These are phyloP conservation scores for Alternaria panax DNA, from an alignment of 2,329 filamentous ascomycete species.

Conservation along the genomic window DNA sequence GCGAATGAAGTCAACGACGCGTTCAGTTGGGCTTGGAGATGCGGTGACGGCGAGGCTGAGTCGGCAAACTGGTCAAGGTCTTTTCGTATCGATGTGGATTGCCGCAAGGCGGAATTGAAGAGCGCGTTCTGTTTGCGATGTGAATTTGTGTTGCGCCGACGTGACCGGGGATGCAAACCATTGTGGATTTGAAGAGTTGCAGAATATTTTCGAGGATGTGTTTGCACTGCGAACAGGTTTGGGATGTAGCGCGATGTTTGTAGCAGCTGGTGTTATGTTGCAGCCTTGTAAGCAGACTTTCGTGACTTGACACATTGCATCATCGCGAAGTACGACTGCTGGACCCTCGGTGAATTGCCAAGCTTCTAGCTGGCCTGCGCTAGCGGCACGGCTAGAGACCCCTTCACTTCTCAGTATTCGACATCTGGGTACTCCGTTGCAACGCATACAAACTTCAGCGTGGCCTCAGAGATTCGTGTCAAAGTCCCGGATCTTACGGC, in stretches of 20 bases:
- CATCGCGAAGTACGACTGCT: slow-evolving; percentile 24
- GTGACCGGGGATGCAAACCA: slow-evolving; percentile 25
- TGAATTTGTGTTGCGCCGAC: slow-evolving; percentile 14
- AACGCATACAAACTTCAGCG: background rate
- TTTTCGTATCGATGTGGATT: slow-evolving; percentile 79
- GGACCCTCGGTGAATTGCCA: slow-evolving; percentile 20
- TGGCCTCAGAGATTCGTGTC: background rate
- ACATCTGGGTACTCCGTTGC: background rate
- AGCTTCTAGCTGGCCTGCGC: slow-evolving; percentile 6
- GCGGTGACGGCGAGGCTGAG: slow-evolving; percentile 64
- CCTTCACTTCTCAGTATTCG: background rate
- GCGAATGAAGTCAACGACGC: slow-evolving; percentile 76
- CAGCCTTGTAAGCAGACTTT: slow-evolving; percentile 21
- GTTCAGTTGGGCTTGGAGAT: slow-evolving; percentile 62
- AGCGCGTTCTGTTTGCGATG: slow-evolving; percentile 70
- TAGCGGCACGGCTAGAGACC: background rate
- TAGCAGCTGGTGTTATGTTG: background rate
- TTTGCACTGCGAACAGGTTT: too few relatives aligned
- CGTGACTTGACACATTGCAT: slow-evolving; percentile 45
- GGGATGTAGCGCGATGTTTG: background rate
- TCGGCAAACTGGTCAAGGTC: slow-evolving; percentile 76
- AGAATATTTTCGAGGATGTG: background rate
- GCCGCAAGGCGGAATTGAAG: slow-evolving; percentile 86
- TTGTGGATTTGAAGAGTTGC: slow-evolving; percentile 7
- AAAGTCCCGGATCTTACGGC: background rate